Base-by-base conservation (phyloP, 139 green algal species). In the Pleodorina starrii region DNA sequence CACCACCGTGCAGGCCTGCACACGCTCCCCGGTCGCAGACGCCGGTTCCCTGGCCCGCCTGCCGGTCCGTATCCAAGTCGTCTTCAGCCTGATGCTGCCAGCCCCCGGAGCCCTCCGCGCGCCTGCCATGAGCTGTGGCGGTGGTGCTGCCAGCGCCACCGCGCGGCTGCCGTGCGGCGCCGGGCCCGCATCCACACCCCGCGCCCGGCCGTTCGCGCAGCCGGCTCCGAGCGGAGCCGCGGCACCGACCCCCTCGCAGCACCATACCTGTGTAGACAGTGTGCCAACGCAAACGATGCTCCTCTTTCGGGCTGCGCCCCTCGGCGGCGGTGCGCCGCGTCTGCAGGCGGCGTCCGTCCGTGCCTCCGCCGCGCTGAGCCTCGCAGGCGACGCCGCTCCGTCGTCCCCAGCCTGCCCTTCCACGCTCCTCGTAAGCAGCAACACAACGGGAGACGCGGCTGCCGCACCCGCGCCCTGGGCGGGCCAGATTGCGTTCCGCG, bases 21-120 rank as follows among this genome's bases (percentile, higher is more conserved):
- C 57, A 19, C 25, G 59, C 59, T 36, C 63, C n/a, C n/a, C n/a
- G 19, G 5, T 48, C 27, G 69, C 69, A 77, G 69, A n/a, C n/a
- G n/a, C 72, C 72, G 38, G 35, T 32, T 43, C 72, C 40, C 72
- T 80, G 72, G 72, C 72, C 72, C 72, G 72, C 72, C 40, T 51
- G 40, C 72, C 38, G 21, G 35, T 11, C 42, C 42, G 72, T 21
- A 21, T 19, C 40, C 40, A 23, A 19, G 29, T 68, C 76, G 44
- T 32, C 11, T 50, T 36, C 36, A 21, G 17, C n/a, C 40, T 73
- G 54, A 85, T 85, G 78, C 50, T 74, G 7, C 54, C 78, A 17
- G 25, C 40, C 12, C 35, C 51, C 2, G 78, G 36, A 54, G 50
- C 51, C 36, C 42, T 73, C 7, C 36, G 29, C 27, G 9, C 5